Conservation (phyloP, 306 rosid genomes). For the Delonix regia region DNA sequence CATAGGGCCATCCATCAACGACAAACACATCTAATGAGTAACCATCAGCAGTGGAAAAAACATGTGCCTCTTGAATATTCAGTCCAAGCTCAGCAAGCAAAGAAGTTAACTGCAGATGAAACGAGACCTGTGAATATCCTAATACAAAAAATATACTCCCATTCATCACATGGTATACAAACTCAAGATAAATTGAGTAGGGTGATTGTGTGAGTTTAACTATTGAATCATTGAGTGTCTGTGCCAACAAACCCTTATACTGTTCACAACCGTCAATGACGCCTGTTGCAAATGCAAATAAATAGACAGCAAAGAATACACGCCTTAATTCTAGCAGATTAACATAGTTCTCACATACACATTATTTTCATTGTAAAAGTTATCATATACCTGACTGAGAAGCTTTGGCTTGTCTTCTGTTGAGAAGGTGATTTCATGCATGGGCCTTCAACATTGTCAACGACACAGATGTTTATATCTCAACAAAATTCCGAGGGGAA, state of each 20-base stretch:
- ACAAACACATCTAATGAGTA: slow-evolving; percentile 98
- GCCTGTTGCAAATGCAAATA: not conserved
- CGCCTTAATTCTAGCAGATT: slow-evolving; percentile 7
- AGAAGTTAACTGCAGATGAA: slow-evolving; percentile 81
- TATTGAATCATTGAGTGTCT: not conserved
- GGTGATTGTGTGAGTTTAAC: slow-evolving; percentile 8
- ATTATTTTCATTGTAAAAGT: slow-evolving; percentile 5
- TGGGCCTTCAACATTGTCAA: slow-evolving; percentile 74
- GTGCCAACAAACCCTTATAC: slow-evolving; percentile 26
- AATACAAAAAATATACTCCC: not conserved
- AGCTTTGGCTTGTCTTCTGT: slow-evolving; percentile 97
- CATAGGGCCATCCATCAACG: slow-evolving; percentile 97
- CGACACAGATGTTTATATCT: slow-evolving; percentile 30
- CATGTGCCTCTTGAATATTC: slow-evolving; percentile 99
- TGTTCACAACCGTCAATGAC: slow-evolving; percentile 22
- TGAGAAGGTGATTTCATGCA: slow-evolving; percentile 98
- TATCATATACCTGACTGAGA: slow-evolving; percentile 85
- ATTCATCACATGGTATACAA: slow-evolving; percentile 21
- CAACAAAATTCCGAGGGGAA: not conserved
- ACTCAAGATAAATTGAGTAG: slow-evolving; percentile 22
- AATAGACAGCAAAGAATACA: slow-evolving; percentile 1
- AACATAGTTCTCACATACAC: slow-evolving; percentile 6
- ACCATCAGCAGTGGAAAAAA: slow-evolving; percentile 91
- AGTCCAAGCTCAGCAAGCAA: slow-evolving; percentile 97
- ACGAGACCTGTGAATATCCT: slow-evolving; percentile 24